Evolutionary conservation across 1,284 basidiomycete genomes (phyloP), one percentile per base, ranked within the genome.

Genomic region (Microbotryum silenes-acaulis): DNA sequence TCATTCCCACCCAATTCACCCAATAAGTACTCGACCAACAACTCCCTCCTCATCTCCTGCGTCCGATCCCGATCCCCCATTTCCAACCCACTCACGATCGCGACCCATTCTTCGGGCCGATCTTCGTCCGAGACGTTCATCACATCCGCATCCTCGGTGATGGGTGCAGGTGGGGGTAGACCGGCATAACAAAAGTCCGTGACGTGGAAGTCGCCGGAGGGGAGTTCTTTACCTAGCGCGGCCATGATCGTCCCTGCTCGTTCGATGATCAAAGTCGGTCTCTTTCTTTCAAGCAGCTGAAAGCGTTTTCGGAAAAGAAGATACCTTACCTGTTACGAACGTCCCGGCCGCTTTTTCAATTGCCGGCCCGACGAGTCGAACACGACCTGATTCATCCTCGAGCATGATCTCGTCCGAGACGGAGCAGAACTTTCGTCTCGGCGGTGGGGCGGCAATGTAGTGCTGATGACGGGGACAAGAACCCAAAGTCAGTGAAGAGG

Each of bases 351-450:
- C 56, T 1, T 65, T 51, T 48, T 70, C 67, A 7, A 80, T 75
- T 7, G 73, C 70, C 0, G 86, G 82, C 1, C 96, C 96, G 0
- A 93, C 87, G 2, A 99, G 82, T 53, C 83, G 81, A 51, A 98
- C 87, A 37, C 94, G 84, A 2, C 94, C 94, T 6, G 88, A 90
- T 76, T 97, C 93, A 75, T 98, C 94, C 77, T 98, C 94, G 2
- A 98, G 80, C 81, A 89, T 91, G 21, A 96, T 77, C 61, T 79
- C 81, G 74, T 98, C 94, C 52, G 86, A 83, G 0, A 80, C 77
- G 1, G 89, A 91, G 71, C 82, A 84, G 72, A 88, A 86, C 74
- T 92, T 93, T 10, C 79, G 73, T 57, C 79, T 78, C 4, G 83
- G 85, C 12, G 88, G 85, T 1, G 89, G 91, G 0, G 89, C 84